These are phyloP conservation scores for Lathyrus tuberosus DNA, from an alignment of 306 rosid genomes.

Conservation along the genomic window DNA sequence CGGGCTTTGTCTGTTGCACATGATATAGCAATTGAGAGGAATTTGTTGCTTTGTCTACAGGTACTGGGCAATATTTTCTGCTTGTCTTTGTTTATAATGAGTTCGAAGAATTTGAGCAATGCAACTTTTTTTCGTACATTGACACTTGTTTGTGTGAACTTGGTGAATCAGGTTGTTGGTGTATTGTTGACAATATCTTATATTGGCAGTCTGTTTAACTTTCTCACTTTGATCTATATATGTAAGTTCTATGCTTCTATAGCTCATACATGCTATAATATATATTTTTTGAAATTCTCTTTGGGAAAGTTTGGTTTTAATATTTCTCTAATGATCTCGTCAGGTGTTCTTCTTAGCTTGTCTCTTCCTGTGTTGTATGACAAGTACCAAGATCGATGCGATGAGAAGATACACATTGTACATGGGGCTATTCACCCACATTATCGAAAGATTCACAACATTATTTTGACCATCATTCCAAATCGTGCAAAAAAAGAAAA, in stretches of 20 bases:
- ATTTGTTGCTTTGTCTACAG: constrained; percentile 70
- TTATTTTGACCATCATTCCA: constrained; percentile 66
- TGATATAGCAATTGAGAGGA: constrained; percentile 78
- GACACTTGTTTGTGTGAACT: constrained; percentile 17
- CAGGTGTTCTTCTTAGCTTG: constrained; percentile 82
- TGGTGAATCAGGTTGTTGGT: constrained; percentile 67
- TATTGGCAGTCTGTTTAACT: constrained; percentile 75
- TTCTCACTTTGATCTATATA: constrained; percentile 68
- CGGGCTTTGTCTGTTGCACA: constrained; percentile 64
- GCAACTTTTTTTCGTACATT: neutral
- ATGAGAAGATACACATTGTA: constrained; percentile 58
- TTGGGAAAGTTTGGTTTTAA: neutral
- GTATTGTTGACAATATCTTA: constrained; percentile 63
- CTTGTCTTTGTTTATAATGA: neutral
- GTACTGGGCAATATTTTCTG: constrained; percentile 37
- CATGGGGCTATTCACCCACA: constrained; percentile 53
- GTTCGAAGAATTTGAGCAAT: constrained; percentile 5
- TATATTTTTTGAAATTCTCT: constrained; percentile 16
- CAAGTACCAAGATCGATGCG: constrained; percentile 72
- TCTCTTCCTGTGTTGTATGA: constrained; percentile 86
- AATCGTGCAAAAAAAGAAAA: constrained; percentile 64
- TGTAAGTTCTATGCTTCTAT: constrained; percentile 54
- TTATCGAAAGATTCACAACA: constrained; percentile 60
- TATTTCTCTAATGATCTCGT: constrained; percentile 36
- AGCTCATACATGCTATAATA: neutral